phyloP scores from a whole-genome alignment of 352 stramenopile genomes.

The Phytophthora pluvialis region DNA sequence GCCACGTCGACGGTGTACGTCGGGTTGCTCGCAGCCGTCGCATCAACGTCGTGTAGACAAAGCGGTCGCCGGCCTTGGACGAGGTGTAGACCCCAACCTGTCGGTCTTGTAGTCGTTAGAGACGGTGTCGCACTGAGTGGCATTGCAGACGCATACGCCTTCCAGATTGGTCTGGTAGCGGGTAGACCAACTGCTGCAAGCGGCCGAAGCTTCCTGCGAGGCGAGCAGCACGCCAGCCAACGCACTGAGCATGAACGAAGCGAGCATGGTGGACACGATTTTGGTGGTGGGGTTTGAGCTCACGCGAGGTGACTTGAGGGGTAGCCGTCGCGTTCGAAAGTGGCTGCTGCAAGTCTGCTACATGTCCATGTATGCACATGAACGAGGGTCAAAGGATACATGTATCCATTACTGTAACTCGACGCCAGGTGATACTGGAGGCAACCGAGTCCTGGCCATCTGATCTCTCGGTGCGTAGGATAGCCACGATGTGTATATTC shows the following conservation, averaged over 20 bases:
- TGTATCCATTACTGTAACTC: neutral
- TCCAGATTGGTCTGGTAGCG: conserved; percentile 54
- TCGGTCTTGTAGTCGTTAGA: conserved; percentile 49
- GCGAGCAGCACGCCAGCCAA: conserved; percentile 18
- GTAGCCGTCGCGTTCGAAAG: conserved; percentile 7
- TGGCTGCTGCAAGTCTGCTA: neutral
- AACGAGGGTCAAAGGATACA: neutral
- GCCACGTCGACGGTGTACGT: conserved; percentile 58
- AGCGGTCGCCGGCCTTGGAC: conserved; percentile 55
- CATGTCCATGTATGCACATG: no score
- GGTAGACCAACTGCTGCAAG: conserved; percentile 54
- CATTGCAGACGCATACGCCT: conserved; percentile 63
- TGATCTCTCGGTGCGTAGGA: conserved; percentile 36
- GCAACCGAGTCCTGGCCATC: conserved; percentile 8
- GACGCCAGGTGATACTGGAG: conserved; percentile 8
- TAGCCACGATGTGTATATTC: conserved; percentile 28
- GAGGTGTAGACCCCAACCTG: conserved; percentile 58
- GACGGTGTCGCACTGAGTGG: conserved; percentile 58
- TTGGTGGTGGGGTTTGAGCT: neutral
- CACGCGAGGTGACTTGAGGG: neutral
- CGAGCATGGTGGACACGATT: conserved; percentile 11
- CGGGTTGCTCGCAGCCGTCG: conserved; percentile 28
- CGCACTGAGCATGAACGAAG: conserved; percentile 6
- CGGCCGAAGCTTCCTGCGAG: conserved; percentile 16
- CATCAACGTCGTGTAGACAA: conserved; percentile 46